A percentile compares a stretch with the other conserved stretches of the same genome.
Evolutionary conservation across 495 filamentous ascomycete genomes (phyloP).

Genomic region (Xylaria palmicola): DNA sequence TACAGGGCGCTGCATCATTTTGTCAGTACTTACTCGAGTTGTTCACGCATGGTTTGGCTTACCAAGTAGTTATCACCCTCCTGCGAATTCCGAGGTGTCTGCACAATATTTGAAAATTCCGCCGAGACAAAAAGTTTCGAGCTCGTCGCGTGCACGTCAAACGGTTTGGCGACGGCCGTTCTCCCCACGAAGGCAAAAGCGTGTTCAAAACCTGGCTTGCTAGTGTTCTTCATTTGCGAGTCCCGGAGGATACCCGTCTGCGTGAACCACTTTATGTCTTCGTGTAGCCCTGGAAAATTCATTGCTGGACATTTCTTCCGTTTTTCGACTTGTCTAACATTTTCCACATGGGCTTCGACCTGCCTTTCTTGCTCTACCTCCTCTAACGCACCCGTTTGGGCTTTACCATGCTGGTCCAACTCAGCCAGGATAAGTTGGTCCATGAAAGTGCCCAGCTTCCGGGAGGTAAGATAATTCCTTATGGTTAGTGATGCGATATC

Average conservation of each 20-base stretch:
- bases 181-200: slow-evolving; percentile 28
- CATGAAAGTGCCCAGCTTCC: slow-evolving; percentile 16
- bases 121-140: slow-evolving; percentile 36
- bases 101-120: slow-evolving; percentile 34
- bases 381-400: slow-evolving; percentile 30
- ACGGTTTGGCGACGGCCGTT: slow-evolving; percentile 27
- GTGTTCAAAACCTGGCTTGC: slow-evolving; percentile 20
- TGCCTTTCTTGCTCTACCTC: slow-evolving; percentile 57
- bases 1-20: slow-evolving; percentile 35
- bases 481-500: background rate
- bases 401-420: background rate
- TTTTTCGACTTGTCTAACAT: slow-evolving; percentile 48
- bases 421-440: background rate
- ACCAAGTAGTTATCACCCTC: slow-evolving; percentile 32
- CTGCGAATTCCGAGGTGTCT: slow-evolving; percentile 8
- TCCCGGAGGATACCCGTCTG: slow-evolving; percentile 23
- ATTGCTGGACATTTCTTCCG: slow-evolving; percentile 24
- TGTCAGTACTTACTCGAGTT: slow-evolving; percentile 14
- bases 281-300: slow-evolving; percentile 35
- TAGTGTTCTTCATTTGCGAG: background rate
- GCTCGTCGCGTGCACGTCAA: slow-evolving; percentile 18
- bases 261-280: slow-evolving; percentile 24
- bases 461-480: background rate
- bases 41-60: slow-evolving; percentile 6
- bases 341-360: slow-evolving; percentile 48